Evolutionary conservation across 352 stramenopile genomes (phyloP), one percentile per base, ranked within the genome.

Genomic region (Globisporangium echinulatum): DNA sequence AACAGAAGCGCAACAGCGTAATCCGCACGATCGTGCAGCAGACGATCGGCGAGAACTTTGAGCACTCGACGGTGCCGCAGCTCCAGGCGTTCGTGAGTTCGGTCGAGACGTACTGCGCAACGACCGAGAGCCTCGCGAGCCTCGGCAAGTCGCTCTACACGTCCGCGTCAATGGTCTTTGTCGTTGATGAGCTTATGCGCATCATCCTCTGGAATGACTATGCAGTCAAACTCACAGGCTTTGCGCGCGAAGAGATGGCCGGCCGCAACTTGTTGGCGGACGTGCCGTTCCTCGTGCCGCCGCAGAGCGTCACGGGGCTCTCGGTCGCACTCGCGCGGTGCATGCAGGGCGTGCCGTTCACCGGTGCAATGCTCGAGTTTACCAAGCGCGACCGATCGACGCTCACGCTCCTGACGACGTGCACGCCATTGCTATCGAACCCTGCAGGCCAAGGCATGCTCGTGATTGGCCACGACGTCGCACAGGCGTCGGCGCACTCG

Each of bases 191-290:
- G 50, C 69, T 75, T 46, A 90, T 92, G 82, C 85, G 85, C 55
- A 85, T 94, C 19, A 94, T 94, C 42, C 62, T 94, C 14, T 94
- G 85, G 85, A 94, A 94, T 56, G 85, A 94, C 57, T 74, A 71
- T 44, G 85, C 85, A 0, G 75, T 90, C n/a, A 76, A 79, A 60
- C 68, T 87, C 50, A 75, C 75, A 40, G 85, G 85, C n/a, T 92
- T 82, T 63, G 73, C 75, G 33, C 73, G 85, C n/a, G 82, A 94
- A 55, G 81, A 94, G 60, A 85, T 94, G 71, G 85, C 85, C 0
- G 85, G 85, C 0, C 79, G 85, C 36, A 80, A 88, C 40, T 57
- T 94, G 36, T 65, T 85, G 38, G 74, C 85, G 46, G 85, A 94
- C 25, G 63, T 92, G 36, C 79, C 77, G 13, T 87, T 84, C 56